Base-by-base conservation (phyloP, 179 eudicot species). In the Silene noctiflora region DNA sequence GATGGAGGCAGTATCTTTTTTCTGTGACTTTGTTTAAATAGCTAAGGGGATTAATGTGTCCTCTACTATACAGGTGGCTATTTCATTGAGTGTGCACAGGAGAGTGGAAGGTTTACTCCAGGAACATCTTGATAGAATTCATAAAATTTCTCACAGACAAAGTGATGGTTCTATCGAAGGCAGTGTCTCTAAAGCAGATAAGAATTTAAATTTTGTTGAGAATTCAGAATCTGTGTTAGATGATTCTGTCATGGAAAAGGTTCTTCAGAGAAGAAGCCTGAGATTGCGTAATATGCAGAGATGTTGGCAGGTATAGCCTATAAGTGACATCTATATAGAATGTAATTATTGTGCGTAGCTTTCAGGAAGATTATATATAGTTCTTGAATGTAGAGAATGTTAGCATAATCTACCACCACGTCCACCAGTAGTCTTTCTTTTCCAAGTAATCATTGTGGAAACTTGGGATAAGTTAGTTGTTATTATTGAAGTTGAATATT, bases 31-130 rank as follows among this genome's bases (percentile, higher is more conserved):
- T 64, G 44, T 70, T 59, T 46, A 19, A 31, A 55, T 65, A 12
- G 56, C 44, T 71, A 62, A 71, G 10, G 5, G 33, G 73, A 65
- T 19, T 25, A 61, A 73, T 62, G 31, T 53, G 73, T 71, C 20
- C 76, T 75, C 48, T 44, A 42, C 44, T 67, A 67, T 84, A 82
- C 83, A 95, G 99, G 99, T 95, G 78, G 92, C 89, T 46, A 79
- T 95, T 75, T 90, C 99, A 22, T 84, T 95, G 82, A 90, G 98
- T 85, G 84, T 95, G 87, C 99, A 91, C 80, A 91, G 99, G 88
- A 93, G 98, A 86, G 98, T 95, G 76, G 99, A 95, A 76, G 90
- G 98, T 82, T 83, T 95, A 71, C 98, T 95, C 75, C 98, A 95
- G 84, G 99, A 95, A 83, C 91, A 95, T 82, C 91, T 95, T 76